Percentiles rank a stretch among this genome's conserved stretches.
These are phyloP conservation scores for Fusarium burgessii DNA, from an alignment of 2,329 filamentous ascomycete species.

Conservation along the genomic window DNA sequence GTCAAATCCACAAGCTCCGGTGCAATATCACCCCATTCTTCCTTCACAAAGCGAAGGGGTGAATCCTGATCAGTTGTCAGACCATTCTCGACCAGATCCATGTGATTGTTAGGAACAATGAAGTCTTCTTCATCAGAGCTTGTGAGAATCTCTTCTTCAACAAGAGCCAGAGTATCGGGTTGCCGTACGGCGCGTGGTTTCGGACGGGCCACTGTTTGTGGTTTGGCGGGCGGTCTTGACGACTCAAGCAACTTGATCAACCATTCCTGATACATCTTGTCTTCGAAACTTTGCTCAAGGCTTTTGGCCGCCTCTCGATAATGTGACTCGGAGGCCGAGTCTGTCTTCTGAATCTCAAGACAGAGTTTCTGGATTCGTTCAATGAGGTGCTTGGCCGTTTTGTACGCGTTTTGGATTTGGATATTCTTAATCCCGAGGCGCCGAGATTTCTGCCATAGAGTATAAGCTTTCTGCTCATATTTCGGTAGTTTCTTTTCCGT, in stretches of 20 bases:
- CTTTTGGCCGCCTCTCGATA: conserved; percentile 67
- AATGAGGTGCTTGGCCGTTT: conserved; percentile 57
- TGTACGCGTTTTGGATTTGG: conserved; percentile 59
- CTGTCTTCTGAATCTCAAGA: conserved; percentile 62
- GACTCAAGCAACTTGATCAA: conserved; percentile 59
- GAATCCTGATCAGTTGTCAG: not conserved
- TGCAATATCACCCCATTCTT: conserved; percentile 32
- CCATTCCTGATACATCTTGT: conserved; percentile 67
- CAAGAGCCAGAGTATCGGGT: conserved; percentile 1
- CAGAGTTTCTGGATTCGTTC: conserved; percentile 67
- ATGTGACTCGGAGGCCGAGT: conserved; percentile 65
- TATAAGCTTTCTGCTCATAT: conserved; percentile 67
- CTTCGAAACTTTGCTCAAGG: conserved; percentile 74
- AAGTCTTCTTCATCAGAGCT: conserved; percentile 65
- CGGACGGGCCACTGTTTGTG: conserved; percentile 39
- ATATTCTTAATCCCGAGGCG: conserved; percentile 51
- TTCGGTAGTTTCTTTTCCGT: conserved; percentile 66
- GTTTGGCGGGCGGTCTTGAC: conserved; percentile 55
- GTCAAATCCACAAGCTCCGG: conserved; percentile 49
- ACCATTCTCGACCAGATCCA: conserved; percentile 14
- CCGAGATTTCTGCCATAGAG: conserved; percentile 70
- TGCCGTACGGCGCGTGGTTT: conserved; percentile 11
- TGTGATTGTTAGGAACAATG: conserved; percentile 55
- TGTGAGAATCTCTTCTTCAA: conserved; percentile 63
- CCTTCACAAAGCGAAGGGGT: conserved; percentile 28